Conservation (phyloP, 2,329 filamentous ascomycete species). For the Paecilomyces niveus region DNA sequence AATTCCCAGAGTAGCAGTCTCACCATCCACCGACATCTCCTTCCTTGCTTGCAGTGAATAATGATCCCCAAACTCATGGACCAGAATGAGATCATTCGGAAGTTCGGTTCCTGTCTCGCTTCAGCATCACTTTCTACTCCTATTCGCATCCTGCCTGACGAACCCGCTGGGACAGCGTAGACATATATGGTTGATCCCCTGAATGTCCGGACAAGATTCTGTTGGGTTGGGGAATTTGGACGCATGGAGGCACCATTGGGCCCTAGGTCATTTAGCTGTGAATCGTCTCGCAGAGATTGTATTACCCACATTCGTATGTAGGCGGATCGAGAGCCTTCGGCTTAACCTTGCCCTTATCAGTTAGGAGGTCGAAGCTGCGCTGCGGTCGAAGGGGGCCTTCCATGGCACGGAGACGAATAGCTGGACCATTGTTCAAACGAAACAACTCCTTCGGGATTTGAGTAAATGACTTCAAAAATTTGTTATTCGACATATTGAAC, state of each 20-base stretch:
- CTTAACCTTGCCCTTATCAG: conserved; percentile 8
- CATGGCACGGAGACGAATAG: conserved; percentile 9
- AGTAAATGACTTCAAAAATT: conserved; percentile 7
- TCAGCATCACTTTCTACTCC: not conserved
- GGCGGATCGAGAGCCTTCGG: conserved; percentile 11
- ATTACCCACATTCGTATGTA: conserved; percentile 10
- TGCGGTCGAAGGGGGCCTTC: conserved; percentile 5
- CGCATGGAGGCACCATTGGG: conserved; percentile 5
- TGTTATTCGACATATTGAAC: conserved; percentile 3
- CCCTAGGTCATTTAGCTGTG: not conserved
- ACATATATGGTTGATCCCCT: not conserved
- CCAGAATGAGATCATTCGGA: conserved; percentile 15
- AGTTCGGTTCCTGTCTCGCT: conserved; percentile 4
- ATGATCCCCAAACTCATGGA: conserved; percentile 16
- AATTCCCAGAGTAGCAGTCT: not conserved
- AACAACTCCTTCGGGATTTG: conserved; percentile 12
- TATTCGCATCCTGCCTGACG: not conserved
- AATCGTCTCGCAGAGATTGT: too few species aligned
- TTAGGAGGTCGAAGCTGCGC: conserved; percentile 12
- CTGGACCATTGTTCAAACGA: conserved; percentile 11
- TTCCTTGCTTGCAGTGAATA: conserved; percentile 14
- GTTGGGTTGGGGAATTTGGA: conserved; percentile 1
- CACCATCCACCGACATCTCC: conserved; percentile 9
- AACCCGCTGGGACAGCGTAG: not conserved
- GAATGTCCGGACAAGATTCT: not conserved